These are phyloP conservation scores for Anacardium occidentale DNA, from an alignment of 345 rosid genomes.

Conservation along the genomic window DNA sequence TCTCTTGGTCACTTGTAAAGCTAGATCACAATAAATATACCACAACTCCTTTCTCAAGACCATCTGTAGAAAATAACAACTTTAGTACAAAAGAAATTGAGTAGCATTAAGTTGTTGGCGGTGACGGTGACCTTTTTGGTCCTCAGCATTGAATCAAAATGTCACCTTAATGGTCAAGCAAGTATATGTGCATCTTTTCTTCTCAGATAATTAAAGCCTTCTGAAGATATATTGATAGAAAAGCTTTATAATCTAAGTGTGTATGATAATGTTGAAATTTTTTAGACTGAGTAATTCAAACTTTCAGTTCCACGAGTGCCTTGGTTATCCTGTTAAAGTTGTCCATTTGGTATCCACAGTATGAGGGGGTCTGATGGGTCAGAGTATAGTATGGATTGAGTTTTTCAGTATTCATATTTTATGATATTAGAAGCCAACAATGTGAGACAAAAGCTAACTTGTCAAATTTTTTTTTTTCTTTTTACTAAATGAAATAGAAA, in stretches of 20 bases:
- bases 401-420: background rate
- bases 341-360: background rate
- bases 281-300: background rate
- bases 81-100: background rate
- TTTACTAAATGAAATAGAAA: background rate
- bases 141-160: background rate
- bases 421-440: background rate
- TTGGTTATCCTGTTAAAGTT: background rate
- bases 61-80: background rate
- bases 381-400: background rate
- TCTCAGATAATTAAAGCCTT: background rate
- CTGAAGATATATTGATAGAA: background rate
- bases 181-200: background rate
- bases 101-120: background rate
- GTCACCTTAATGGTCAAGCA: background rate
- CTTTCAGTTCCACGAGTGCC: constrained; percentile 8
- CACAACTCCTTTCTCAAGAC: background rate
- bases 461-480: background rate
- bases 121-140: constrained; percentile 4
- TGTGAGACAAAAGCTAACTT: background rate
- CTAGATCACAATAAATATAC: constrained; percentile 6
- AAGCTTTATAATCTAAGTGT: background rate
- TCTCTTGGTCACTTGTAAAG: constrained; percentile 12
- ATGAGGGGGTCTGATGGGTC: background rate
- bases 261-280: background rate